Evolutionary conservation across 257 asterid species (phyloP).

Genomic region (Plectranthus barbatus): DNA sequence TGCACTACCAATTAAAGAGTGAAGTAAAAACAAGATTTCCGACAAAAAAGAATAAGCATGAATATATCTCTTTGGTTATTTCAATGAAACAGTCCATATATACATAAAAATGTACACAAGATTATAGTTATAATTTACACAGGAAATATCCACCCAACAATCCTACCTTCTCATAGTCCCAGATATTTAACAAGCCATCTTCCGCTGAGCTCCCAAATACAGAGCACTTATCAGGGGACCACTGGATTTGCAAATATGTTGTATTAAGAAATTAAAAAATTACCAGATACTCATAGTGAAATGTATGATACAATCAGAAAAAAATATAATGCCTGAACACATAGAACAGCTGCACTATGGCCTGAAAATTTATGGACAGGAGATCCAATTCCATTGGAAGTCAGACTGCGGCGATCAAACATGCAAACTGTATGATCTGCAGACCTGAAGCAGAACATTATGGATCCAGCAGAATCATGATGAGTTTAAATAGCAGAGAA

Average conservation of each 20-base stretch:
- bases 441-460: constrained; percentile 44
- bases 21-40: constrained; percentile 2
- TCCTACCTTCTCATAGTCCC: constrained; percentile 87
- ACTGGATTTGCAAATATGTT: constrained; percentile 40
- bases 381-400: constrained; percentile 59
- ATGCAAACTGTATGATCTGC: constrained; percentile 85
- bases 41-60: background rate
- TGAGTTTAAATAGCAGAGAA: constrained; percentile 12
- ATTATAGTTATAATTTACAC: background rate
- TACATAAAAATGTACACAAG: too few species aligned
- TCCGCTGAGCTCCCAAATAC: constrained; percentile 97
- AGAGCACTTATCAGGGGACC: constrained; percentile 87
- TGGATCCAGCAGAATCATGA: constrained; percentile 12
- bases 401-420: constrained; percentile 91
- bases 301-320: constrained; percentile 2
- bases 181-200: constrained; percentile 83
- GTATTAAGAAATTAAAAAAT: background rate
- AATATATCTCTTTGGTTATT: background rate
- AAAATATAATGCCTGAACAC: constrained; percentile 72
- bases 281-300: background rate
- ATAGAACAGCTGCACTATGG: constrained; percentile 83
- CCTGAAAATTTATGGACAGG: constrained; percentile 80
- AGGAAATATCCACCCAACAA: background rate
- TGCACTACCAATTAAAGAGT: background rate
- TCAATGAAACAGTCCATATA: too few species aligned